phyloP scores from a whole-genome alignment of 352 stramenopile genomes.

The Globisporangium viniferum region DNA sequence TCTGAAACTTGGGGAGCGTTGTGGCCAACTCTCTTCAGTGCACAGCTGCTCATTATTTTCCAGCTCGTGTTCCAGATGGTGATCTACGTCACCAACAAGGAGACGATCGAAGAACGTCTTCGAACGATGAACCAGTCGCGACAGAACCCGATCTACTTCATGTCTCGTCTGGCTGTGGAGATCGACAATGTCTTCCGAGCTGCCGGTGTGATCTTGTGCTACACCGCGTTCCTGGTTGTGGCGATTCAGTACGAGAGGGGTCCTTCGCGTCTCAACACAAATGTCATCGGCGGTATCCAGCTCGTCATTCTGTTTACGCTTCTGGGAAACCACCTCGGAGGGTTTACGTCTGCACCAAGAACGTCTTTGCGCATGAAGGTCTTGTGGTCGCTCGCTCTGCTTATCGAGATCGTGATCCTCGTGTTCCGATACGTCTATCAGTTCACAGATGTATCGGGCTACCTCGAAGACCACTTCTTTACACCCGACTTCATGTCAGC shows the following conservation, averaged over 20 bases:
- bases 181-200: conserved; percentile 79
- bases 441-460: conserved; percentile 65
- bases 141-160: conserved; percentile 74
- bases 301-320: conserved; percentile 61
- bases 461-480: conserved; percentile 65
- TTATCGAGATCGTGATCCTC: conserved; percentile 67
- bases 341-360: conserved; percentile 56
- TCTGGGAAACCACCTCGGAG: conserved; percentile 67
- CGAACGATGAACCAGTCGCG: conserved; percentile 54
- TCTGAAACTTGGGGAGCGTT: conserved; percentile 64
- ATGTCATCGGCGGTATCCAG: conserved; percentile 57
- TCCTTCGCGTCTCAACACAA: conserved; percentile 53
- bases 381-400: conserved; percentile 72
- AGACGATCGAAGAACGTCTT: conserved; percentile 65
- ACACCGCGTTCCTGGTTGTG: conserved; percentile 65
- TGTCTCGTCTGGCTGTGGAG: conserved; percentile 67
- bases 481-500: conserved; percentile 68
- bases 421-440: conserved; percentile 78
- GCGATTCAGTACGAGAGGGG: conserved; percentile 63
- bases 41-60: conserved; percentile 81
- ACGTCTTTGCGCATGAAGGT: conserved; percentile 71
- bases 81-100: conserved; percentile 74
- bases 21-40: conserved; percentile 79
- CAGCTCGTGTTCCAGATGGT: conserved; percentile 85
- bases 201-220: conserved; percentile 60